phyloP scores from a whole-genome alignment of 345 rosid species.

The Nasturtium officinale region DNA sequence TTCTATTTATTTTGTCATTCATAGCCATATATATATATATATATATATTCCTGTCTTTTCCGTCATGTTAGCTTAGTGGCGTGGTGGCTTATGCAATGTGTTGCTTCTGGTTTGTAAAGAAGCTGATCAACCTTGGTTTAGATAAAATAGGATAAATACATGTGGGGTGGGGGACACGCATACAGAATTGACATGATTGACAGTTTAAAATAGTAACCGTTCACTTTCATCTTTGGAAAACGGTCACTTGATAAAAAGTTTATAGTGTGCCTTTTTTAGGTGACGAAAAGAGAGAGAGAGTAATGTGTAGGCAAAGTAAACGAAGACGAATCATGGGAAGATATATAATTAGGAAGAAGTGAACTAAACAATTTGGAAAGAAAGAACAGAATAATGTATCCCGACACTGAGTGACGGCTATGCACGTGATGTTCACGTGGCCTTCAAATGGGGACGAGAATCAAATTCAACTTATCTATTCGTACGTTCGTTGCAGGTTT shows the following conservation, averaged over 20 bases:
- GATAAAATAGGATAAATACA: not conserved
- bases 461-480: slow-evolving; percentile 24
- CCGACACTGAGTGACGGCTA: slow-evolving; percentile 42
- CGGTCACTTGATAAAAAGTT: slow-evolving; percentile 16
- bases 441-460: not conserved
- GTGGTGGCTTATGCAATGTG: too few species aligned
- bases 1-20: too few species aligned
- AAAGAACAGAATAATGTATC: not conserved
- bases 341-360: slow-evolving; percentile 30
- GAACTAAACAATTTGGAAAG: not conserved
- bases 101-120: too few species aligned
- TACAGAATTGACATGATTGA: slow-evolving; percentile 14
- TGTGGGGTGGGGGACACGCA: not conserved
- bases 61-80: too few species aligned
- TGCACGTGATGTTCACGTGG: slow-evolving; percentile 38
- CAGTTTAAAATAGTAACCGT: not conserved
- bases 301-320: slow-evolving; percentile 22
- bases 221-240: slow-evolving; percentile 6
- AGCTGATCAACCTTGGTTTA: too few species aligned
- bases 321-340: slow-evolving; percentile 28
- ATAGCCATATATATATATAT: too few species aligned
- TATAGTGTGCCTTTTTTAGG: slow-evolving; percentile 14
- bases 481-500: not conserved
- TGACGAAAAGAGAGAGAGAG: slow-evolving; percentile 7
- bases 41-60: too few species aligned